Evolutionary conservation across 805 yeast species (phyloP), one percentile per base, ranked within the genome.

Genomic region (Monosporozyma unispora): DNA sequence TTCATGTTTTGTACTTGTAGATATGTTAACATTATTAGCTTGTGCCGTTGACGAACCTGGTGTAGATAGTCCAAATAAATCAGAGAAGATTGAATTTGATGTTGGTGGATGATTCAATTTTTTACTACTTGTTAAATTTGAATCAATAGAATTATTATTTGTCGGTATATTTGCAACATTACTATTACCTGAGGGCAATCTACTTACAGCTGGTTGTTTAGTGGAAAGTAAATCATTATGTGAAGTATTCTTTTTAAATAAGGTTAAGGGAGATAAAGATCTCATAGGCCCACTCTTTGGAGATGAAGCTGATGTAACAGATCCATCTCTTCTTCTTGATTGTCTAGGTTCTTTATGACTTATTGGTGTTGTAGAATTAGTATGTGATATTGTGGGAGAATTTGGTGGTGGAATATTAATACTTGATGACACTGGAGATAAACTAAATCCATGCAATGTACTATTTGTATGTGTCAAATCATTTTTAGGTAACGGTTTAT

Each of bases 261-360:
- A 49, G 27, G 56, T 55, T 38, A 63, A 57, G 3, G 69, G 69
- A 2, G 67, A 61, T 29, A 63, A 50, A 47, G 60, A 56, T 47
- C 63, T 57, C 10, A 50, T 50, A 1, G 54, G 45, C n/a, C 48
- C 42, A 25, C 10, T 21, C 11, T 29, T 44, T 21, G 48, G 25
- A 22, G 31, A 42, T 21, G 45, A 45, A 4, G 23, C 46, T 11
- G 54, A 47, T n/a, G 48, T 19, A 16, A 35, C 14, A 5, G 56
- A 50, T 9, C 16, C 28, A 6, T 43, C 44, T 44, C 53, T 50
- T 38, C 46, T 47, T 42, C 53, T 50, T n/a, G 51, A 37, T n/a
- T 38, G 29, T 21, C 23, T 44, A 10, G 40, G 18, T 12, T 27
- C 44, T n/a, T 16, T 43, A 25, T 41, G 37, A 18, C 6, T 37